Base-by-base conservation (phyloP, 2,329 filamentous ascomycete species). In the Colletotrichum sidae region DNA sequence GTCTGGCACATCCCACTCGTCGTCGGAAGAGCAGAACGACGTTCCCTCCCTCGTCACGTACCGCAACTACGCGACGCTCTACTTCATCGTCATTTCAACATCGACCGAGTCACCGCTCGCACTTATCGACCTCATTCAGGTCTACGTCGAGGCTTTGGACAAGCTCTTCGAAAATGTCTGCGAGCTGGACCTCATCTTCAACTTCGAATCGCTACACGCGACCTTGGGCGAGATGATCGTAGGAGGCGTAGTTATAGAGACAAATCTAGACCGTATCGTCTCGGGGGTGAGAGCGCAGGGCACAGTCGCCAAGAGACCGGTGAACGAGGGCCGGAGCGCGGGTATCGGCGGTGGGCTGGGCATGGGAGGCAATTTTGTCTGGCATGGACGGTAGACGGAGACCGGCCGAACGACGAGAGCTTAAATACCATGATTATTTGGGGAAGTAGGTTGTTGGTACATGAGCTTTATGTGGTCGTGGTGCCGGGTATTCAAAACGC, bases 161-260 rank as follows among this genome's bases (percentile, higher is more conserved):
- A 89, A 93, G 69, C 85, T 99, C 45, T 99, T 99, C 76, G 96
- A 98, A 81, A 97, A 99, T 76, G 96, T 99, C 9, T 99, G 96
- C 85, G 96, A 99, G 82, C 84, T 99, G 60, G 94, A 99, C 78
- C 86, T 99, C 71, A 99, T 99, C 77, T 99, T 99, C 83, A 98
- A 98, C 77, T 99, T 97, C 72, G 96, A 99, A 85, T 96, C 94
- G 13, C 84, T 99, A 73, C 96, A 99, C 82, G 92, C 95, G 8
- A 90, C 94, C 13, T 82, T 98, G 9, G 90, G 89, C 63, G 95
- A 98, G 83, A 97, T 98, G 93, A 92, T 98, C 61, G 92, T 97
- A 13, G 95, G 95, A 12, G 95, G 95, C 1, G 93, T 97, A 12
- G 95, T 98, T 13, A 90, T 98, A 33, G 95, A 98, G 81, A 97